Evolutionary conservation across 164 flowering plant species (phyloP), one percentile per base, ranked within the genome.

Genomic region (Brasenia schreberi): DNA sequence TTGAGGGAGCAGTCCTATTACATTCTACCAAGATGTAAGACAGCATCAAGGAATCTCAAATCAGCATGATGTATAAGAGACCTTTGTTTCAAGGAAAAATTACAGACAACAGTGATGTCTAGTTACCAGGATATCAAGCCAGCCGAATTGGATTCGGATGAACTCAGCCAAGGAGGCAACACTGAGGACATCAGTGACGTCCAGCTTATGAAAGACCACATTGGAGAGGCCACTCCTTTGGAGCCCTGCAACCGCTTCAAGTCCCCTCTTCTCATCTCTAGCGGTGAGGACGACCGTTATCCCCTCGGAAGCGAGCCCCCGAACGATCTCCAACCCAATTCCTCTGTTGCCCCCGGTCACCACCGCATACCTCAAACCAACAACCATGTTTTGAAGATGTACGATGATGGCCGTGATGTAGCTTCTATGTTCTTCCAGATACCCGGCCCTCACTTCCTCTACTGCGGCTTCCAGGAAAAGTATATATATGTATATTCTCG

Each of bases 321-420:
- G 56, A 18, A 69, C 83, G 1, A 78, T 83, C 73, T 81, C 87
- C 0, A 84, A 62, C 6, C 92, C 92, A 18, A 87, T 83, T 23
- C 88, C 91, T 72, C 79, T 82, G 77, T 82, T 86, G 42, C 86
- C 85, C 43, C 90, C 90, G 1, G 90, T 84, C 44, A 86, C 87
- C 64, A 86, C 87, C 43, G 86, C 90, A 74, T 43, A 72, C 78
- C 87, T 60, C 14, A 44, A 44, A 44, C 52, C 5, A 10, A 44
- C 7, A 44, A 44, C 52, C 52, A 78, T n/a, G 19, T 59, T 65
- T n/a, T n/a, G n/a, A n/a, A n/a, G 43, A 64, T 27, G 14, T 42
- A 43, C n/a, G 16, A 5, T 43, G 49, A 39, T 14, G n/a, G 33
- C 16, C 19, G 14, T 17, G 52, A 27, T 19, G 4, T 33, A 18